Evolutionary conservation across 148 eudicot species (phyloP).

Genomic region (Vaccinium darrowii): DNA sequence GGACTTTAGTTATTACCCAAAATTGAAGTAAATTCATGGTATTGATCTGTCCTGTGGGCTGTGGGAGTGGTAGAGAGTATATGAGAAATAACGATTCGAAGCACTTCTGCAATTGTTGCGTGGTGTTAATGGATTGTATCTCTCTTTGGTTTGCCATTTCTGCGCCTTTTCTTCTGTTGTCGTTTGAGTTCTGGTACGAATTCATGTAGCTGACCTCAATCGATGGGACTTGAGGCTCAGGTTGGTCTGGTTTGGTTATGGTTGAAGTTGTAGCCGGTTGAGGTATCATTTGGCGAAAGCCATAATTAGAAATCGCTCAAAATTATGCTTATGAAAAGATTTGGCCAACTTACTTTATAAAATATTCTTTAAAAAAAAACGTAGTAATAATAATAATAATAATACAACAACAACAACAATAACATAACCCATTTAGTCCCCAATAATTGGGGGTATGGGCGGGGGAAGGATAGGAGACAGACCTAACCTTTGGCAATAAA

Average conservation of each 20-base stretch:
- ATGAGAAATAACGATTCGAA: not conserved
- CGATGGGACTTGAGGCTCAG: too few relatives aligned
- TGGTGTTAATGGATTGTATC: not conserved
- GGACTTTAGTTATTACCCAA: not conserved
- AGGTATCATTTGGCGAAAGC: not conserved
- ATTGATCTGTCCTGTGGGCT: not conserved
- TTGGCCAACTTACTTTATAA: not conserved
- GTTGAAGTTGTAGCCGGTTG: not conserved
- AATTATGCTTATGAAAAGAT: not conserved
- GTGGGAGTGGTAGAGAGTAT: not conserved
- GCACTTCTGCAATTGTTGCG: not conserved
- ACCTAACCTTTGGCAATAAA: too few relatives aligned
- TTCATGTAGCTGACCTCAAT: too few relatives aligned
- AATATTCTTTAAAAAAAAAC: too few relatives aligned
- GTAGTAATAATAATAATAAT: too few relatives aligned
- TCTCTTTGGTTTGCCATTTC: not conserved
- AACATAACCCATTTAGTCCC: too few relatives aligned
- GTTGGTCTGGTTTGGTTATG: too few relatives aligned
- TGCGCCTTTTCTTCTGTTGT: not conserved
- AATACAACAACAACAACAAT: too few relatives aligned
- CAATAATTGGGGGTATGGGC: too few relatives aligned
- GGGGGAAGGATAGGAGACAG: too few relatives aligned
- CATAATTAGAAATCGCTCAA: not conserved
- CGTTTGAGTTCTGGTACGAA: not conserved
- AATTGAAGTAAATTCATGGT: not conserved